These are phyloP conservation scores for Aureobasidium pullulans DNA, from an alignment of 2,329 filamentous ascomycete species.

Conservation along the genomic window DNA sequence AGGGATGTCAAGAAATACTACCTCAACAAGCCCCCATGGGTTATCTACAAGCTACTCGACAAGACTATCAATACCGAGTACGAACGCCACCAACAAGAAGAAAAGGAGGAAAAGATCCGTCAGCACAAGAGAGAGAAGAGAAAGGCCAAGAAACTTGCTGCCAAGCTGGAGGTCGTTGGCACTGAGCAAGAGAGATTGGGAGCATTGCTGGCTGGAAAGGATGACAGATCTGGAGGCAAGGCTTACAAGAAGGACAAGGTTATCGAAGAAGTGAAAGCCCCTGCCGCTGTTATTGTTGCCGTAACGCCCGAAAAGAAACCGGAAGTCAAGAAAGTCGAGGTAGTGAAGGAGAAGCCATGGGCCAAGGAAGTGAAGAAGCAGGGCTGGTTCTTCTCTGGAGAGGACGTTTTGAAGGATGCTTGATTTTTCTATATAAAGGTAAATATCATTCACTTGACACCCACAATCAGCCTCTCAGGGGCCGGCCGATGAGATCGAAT, in stretches of 20 bases:
- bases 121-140: slow-evolving; percentile 2
- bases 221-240: not conserved
- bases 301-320: not conserved
- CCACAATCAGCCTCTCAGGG: no score
- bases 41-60: not conserved
- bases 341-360: not conserved
- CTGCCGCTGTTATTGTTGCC: not conserved
- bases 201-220: not conserved
- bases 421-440: no score
- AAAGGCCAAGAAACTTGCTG: not conserved
- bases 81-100: not conserved
- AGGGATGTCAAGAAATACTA: not conserved
- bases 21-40: not conserved
- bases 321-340: not conserved
- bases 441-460: no score
- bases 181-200: not conserved
- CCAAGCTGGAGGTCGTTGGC: not conserved
- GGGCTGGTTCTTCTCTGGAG: slow-evolving; percentile 2
- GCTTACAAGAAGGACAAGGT: not conserved
- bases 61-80: not conserved
- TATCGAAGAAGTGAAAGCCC: not conserved
- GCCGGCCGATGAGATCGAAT: no score
- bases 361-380: not conserved
- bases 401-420: not conserved
- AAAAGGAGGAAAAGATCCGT: not conserved